A percentile compares a stretch with the other conserved stretches of the same genome.
Conservation (phyloP, 139 green algal genomes). For the Coccomyxa sp. region DNA sequence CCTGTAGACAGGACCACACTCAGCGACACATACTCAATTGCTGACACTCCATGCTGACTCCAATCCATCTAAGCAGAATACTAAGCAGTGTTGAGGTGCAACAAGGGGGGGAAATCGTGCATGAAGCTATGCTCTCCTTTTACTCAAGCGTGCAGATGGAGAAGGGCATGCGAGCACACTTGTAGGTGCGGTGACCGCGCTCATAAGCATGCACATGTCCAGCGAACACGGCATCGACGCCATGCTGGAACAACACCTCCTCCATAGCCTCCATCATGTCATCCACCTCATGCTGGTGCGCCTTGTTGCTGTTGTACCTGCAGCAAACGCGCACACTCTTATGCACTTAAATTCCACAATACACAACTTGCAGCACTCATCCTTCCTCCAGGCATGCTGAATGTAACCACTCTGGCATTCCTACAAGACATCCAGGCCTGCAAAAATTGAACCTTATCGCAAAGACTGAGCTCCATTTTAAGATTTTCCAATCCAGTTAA, state of each 20-base stretch:
- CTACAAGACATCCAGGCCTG: no score
- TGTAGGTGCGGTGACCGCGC: conserved; percentile 14
- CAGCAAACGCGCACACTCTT: not conserved
- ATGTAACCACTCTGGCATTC: no score
- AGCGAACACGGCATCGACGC: conserved; percentile 67
- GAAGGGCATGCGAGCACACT: not conserved
- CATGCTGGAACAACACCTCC: conserved; percentile 47
- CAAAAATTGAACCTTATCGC: no score
- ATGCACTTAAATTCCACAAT: conserved; percentile 16
- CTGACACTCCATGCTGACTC: not conserved
- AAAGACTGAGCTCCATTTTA: no score
- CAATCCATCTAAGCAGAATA: no score
- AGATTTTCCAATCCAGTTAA: no score
- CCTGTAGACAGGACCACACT: conserved; percentile 33
- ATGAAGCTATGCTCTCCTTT: no score
- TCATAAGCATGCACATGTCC: conserved; percentile 80
- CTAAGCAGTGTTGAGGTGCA: not conserved
- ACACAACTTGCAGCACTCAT: no score
- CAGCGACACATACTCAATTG: not conserved
- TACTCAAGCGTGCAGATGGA: no score
- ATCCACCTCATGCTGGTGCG: conserved; percentile 61
- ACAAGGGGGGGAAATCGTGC: not conserved
- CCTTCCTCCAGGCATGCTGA: no score
- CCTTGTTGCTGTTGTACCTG: conserved; percentile 64
- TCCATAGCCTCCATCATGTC: conserved; percentile 56